phyloP scores from a whole-genome alignment of 1,284 basidiomycete genomes.

The Waitea zeae region DNA sequence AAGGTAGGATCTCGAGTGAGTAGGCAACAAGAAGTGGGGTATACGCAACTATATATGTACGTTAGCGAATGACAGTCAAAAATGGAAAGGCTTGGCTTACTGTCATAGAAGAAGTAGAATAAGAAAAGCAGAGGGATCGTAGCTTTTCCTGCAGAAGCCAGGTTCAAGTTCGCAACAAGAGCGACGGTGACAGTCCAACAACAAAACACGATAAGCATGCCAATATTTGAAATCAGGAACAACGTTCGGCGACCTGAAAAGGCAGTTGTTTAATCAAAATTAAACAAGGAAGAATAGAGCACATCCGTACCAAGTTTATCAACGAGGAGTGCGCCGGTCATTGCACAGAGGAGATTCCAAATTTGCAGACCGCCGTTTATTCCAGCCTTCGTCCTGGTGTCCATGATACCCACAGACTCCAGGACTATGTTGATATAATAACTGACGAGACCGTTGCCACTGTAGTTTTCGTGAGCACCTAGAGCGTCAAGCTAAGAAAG shows the following conservation, averaged over 20 bases:
- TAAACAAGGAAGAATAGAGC: too few species aligned
- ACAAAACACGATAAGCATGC: slow-evolving; percentile 36
- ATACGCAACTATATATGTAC: slow-evolving; percentile 28
- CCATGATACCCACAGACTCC: slow-evolving; percentile 24
- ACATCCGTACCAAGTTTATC: too few species aligned
- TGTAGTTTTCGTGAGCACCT: too few species aligned
- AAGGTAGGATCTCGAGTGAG: slow-evolving; percentile 61
- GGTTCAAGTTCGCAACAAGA: slow-evolving; percentile 26
- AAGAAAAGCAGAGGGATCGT: slow-evolving; percentile 67
- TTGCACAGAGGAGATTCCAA: slow-evolving; percentile 31
- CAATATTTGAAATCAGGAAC: slow-evolving; percentile 32
- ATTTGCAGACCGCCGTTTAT: slow-evolving; percentile 33
- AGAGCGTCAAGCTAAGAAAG: too few species aligned
- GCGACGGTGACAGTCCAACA: slow-evolving; percentile 60
- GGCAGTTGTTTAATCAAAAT: too few species aligned
- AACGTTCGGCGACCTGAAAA: slow-evolving; percentile 31
- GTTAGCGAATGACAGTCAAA: neutral
- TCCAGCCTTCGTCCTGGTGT: slow-evolving; percentile 20
- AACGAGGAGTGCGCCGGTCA: slow-evolving; percentile 27
- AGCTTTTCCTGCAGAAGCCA: slow-evolving; percentile 32
- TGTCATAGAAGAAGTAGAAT: slow-evolving; percentile 54
- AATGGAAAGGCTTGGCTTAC: slow-evolving; percentile 17
- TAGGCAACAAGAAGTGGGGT: slow-evolving; percentile 60
- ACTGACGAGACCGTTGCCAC: slow-evolving; percentile 38
- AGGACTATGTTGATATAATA: slow-evolving; percentile 23